Evolutionary conservation across 2,329 filamentous ascomycete genomes (phyloP), one percentile per base, ranked within the genome.

Genomic region (Fusarium annulatum): DNA sequence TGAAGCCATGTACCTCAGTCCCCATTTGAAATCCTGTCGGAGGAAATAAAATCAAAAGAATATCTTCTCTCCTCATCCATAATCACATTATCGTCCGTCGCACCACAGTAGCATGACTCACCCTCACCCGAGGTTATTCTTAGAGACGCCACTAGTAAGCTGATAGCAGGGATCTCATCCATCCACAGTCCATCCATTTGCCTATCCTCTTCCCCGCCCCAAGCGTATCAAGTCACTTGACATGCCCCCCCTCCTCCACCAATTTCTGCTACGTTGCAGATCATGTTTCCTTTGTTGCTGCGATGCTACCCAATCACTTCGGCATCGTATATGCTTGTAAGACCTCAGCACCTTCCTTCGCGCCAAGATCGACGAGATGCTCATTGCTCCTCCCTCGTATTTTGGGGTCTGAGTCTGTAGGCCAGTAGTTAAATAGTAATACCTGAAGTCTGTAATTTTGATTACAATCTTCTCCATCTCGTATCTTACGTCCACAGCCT

Each of bases 221-320:
- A 57, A 57, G 49, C 51, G 53, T 58, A 65, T 64, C 58, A 15
- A 46, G 57, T 69, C 52, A 64, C 65, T 61, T 53, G 52, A 28
- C 38, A 23, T n/a, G 33, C 16, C 33, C 42, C 33, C 28, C 53
- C 18, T 16, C 39, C 30, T 48, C 46, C n/a, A 34, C 42, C 15
- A 45, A 68, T 65, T 53, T 36, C 33, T 69, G 70, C 60, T 72
- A 72, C 70, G 70, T 72, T 72, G 70, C 70, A 72, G 36, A 61
- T 61, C 51, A 42, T 61, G 56, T 68, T 62, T 68, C 36, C 64
- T 67, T 42, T 30, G 46, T 34, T 30, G 21, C 58, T 70, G 52
- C 46, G 39, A 70, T 70, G 66, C 65, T 65, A 69, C 67, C 66
- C 59, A 69, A 70, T 71, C 66, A 61, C 28, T 61, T 41, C 9